Conservation (phyloP, 352 stramenopile species). For the Stramenopiles sp. region DNA sequence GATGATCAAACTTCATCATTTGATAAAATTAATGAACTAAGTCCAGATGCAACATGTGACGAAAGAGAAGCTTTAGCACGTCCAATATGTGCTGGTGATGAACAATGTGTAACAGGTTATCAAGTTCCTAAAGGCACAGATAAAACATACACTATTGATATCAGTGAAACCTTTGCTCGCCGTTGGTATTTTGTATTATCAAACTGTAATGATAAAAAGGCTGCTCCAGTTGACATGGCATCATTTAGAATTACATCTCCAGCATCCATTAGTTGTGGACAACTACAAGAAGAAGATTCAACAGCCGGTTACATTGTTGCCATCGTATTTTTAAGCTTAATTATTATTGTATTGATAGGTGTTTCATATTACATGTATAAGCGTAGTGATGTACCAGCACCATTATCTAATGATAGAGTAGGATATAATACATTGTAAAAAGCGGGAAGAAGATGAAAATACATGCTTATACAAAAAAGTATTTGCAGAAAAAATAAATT, state of each 20-base stretch:
- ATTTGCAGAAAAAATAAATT: too few species aligned
- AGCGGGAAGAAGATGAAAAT: too few species aligned
- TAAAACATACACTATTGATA: not conserved
- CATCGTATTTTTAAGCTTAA: not conserved
- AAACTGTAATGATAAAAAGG: not conserved
- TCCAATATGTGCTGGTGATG: not conserved
- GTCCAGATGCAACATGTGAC: not conserved
- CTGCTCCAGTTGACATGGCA: not conserved
- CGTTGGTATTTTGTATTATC: conserved; percentile 1
- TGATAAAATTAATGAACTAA: not conserved
- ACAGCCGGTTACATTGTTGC: not conserved
- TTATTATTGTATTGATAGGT: not conserved
- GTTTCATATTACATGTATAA: not conserved
- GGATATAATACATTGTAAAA: not conserved
- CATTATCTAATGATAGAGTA: not conserved
- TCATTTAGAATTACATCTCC: not conserved
- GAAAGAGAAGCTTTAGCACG: not conserved
- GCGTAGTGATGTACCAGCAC: not conserved
- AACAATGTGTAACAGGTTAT: not conserved
- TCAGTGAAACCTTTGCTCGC: not conserved
- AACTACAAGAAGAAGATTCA: not conserved
- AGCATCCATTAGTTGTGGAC: not conserved
- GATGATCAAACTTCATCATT: not conserved
- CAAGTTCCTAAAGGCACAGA: not conserved
- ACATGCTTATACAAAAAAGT: too few species aligned